phyloP scores from a whole-genome alignment of 345 rosid genomes.

The Physaria fendleri region DNA sequence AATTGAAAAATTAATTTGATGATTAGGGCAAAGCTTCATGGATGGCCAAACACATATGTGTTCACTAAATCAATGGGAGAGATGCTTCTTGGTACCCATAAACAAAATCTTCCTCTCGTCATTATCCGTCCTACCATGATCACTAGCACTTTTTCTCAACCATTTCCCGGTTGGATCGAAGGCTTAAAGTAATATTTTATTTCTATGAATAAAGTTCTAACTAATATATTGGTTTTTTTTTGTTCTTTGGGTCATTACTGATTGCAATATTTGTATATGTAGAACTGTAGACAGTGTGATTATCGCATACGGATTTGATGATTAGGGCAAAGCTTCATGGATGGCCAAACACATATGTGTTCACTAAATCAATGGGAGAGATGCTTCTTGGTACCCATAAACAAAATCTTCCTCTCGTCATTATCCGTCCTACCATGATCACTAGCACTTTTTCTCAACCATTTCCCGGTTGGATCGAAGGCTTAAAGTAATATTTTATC shows the following conservation, averaged over 20 bases:
- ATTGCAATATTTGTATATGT: not conserved
- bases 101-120: constrained; percentile 49
- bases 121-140: constrained; percentile 62
- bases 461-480: constrained; percentile 83
- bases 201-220: not conserved
- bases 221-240: not conserved
- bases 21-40: constrained; percentile 53
- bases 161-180: constrained; percentile 85
- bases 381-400: constrained; percentile 48
- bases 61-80: constrained; percentile 92
- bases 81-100: constrained; percentile 47
- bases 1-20: not conserved
- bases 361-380: constrained; percentile 89
- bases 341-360: constrained; percentile 76
- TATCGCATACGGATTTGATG: constrained; percentile 31
- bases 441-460: constrained; percentile 63
- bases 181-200: constrained; percentile 63
- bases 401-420: constrained; percentile 50
- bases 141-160: constrained; percentile 55
- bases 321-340: constrained; percentile 60
- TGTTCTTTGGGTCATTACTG: not conserved
- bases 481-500: constrained; percentile 41
- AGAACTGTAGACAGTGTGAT: constrained; percentile 59
- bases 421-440: constrained; percentile 60
- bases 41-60: constrained; percentile 79